These are phyloP conservation scores for Lobosporangium transversale DNA, from an alignment of 192 early-diverging fungal genomes.

Conservation along the genomic window DNA sequence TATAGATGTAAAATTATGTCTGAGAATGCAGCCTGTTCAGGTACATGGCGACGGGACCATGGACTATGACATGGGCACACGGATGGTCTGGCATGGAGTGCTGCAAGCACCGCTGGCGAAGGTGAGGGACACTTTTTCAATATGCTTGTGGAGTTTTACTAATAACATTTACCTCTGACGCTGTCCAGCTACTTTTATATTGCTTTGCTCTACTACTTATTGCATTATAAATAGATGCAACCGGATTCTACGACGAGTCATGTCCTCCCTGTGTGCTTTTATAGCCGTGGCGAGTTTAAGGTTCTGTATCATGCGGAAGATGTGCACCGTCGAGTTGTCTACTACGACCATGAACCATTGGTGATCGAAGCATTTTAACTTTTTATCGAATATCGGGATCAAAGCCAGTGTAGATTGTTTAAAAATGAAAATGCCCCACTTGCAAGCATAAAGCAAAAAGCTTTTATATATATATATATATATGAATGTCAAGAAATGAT, in stretches of 20 bases:
- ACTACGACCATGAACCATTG: slow-evolving; percentile 64
- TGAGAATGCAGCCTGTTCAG: slow-evolving; percentile 67
- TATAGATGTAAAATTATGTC: slow-evolving; percentile 60
- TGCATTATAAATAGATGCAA: slow-evolving; percentile 66
- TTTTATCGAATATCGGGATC: no score
- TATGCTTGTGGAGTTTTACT: background rate
- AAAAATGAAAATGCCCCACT: background rate
- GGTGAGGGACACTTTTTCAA: slow-evolving; percentile 40
- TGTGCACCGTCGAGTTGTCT: slow-evolving; percentile 58
- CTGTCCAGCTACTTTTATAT: no score
- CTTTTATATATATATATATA: background rate
- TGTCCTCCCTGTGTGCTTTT: slow-evolving; percentile 62
- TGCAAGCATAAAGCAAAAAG: no score
- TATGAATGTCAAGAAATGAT: background rate
- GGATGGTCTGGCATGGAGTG: slow-evolving; percentile 64
- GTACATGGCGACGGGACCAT: slow-evolving; percentile 62
- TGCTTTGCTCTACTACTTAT: no score
- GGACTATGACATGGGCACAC: slow-evolving; percentile 62
- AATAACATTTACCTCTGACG: no score
- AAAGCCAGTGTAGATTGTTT: no score
- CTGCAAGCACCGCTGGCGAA: slow-evolving; percentile 61
- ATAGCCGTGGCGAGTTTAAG: slow-evolving; percentile 64
- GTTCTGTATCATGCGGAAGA: slow-evolving; percentile 68
- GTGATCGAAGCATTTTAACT: slow-evolving; percentile 51
- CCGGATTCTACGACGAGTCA: slow-evolving; percentile 58